These are phyloP conservation scores for Fraxinus greggii DNA, from an alignment of 305 asterid species.

Conservation along the genomic window DNA sequence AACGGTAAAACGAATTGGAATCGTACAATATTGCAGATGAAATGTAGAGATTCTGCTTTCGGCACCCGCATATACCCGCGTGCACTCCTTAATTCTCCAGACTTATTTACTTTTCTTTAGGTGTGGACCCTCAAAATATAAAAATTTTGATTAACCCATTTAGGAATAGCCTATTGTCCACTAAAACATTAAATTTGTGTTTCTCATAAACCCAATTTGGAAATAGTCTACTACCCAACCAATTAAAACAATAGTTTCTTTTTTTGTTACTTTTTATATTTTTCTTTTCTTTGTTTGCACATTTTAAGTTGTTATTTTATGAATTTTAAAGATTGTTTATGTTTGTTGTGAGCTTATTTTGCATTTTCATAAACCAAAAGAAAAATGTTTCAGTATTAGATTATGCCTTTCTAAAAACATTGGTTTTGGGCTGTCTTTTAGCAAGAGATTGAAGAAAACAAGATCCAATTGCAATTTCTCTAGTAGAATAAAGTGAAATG, in stretches of 20 bases:
- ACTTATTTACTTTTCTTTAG: too few species aligned
- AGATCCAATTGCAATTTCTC: neutral
- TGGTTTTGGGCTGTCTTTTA: neutral
- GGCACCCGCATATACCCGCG: too few species aligned
- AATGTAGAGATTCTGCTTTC: too few species aligned
- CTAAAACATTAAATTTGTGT: neutral
- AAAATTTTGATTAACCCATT: neutral
- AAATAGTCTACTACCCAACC: neutral
- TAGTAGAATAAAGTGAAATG: neutral
- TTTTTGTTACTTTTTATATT: neutral
- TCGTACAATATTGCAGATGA: too few species aligned
- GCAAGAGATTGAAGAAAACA: neutral
- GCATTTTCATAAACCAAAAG: neutral
- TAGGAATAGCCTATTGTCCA: neutral
- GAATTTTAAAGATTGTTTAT: neutral
- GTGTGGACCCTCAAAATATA: neutral
- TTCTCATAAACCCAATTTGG: neutral
- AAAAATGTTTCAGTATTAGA: too few species aligned
- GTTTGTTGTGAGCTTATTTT: neutral
- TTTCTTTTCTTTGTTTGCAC: neutral
- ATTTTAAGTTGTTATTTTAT: neutral
- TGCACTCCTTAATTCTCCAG: too few species aligned
- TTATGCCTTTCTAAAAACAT: too few species aligned
- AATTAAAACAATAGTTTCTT: neutral
- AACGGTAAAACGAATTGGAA: too few species aligned